A percentile compares a stretch with the other conserved stretches of the same genome.
These are phyloP conservation scores for Aspergillus sp. DNA, from an alignment of 2,329 filamentous ascomycete species.

Conservation along the genomic window DNA sequence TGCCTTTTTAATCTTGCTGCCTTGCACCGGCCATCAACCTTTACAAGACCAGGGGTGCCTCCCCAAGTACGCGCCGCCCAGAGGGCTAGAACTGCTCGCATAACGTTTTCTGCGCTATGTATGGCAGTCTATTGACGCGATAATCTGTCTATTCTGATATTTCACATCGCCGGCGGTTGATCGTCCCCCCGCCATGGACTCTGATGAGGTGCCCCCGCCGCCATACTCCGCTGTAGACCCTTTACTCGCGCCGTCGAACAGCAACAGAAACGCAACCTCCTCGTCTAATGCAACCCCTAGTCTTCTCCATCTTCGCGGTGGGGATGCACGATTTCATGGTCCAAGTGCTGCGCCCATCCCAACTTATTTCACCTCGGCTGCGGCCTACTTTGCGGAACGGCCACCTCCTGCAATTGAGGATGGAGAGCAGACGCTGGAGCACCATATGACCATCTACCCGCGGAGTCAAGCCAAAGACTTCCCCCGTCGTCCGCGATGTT, in stretches of 20 bases:
- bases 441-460: conserved; percentile 42
- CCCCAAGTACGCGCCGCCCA: not conserved
- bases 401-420: conserved; percentile 25
- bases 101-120: conserved; percentile 16
- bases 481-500: conserved; percentile 42
- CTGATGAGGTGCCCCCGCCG: conserved; percentile 42
- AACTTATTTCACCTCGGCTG: conserved; percentile 36
- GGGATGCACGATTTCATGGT: conserved; percentile 18
- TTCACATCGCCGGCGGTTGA: not conserved
- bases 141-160: conserved; percentile 1
- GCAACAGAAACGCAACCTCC: conserved; percentile 19
- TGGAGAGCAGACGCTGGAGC: conserved; percentile 29
- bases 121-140: conserved; percentile 13
- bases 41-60: not conserved
- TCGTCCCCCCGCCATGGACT: conserved; percentile 27
- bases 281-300: conserved; percentile 13
- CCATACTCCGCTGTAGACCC: conserved; percentile 45
- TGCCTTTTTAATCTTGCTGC: conserved; percentile 31
- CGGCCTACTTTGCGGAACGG: conserved; percentile 40
- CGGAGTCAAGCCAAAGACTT: conserved; percentile 44
- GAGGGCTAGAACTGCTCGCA: conserved; percentile 1
- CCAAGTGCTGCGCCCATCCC: conserved; percentile 22
- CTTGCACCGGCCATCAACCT: conserved; percentile 18
- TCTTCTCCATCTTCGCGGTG: conserved; percentile 21
- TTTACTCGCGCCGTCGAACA: conserved; percentile 25